A percentile compares a stretch with the other conserved stretches of the same genome.
Conservation (phyloP, 257 asterid species). For the Primulina tabacum region DNA sequence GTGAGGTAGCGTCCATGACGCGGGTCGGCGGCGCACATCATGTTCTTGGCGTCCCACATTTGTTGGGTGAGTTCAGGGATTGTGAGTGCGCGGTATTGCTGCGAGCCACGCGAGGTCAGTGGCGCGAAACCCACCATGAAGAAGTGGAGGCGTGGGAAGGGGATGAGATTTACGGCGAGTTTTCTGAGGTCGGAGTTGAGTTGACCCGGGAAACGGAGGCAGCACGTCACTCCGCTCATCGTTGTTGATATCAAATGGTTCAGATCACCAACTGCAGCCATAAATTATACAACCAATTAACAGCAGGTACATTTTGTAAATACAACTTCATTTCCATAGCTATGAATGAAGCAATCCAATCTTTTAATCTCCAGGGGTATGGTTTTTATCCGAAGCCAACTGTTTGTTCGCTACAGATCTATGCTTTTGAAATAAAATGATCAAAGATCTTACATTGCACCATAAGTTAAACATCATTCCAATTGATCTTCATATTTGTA, state of each 20-base stretch:
- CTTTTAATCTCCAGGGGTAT: neutral
- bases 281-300: neutral
- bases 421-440: neutral
- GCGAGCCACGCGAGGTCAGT: slow-evolving; percentile 63
- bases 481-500: neutral
- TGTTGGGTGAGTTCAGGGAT: slow-evolving; percentile 75
- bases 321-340: too few relatives aligned
- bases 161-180: slow-evolving; percentile 69
- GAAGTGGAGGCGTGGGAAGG: slow-evolving; percentile 72
- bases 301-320: too few relatives aligned
- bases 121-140: slow-evolving; percentile 82
- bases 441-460: neutral
- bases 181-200: slow-evolving; percentile 71
- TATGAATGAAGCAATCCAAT: too few relatives aligned
- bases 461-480: neutral
- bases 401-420: neutral
- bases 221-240: slow-evolving; percentile 75
- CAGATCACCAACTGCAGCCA: slow-evolving; percentile 66
- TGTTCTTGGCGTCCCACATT: slow-evolving; percentile 80
- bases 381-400: neutral
- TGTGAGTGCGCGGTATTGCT: slow-evolving; percentile 67
- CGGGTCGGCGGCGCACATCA: slow-evolving; percentile 82
- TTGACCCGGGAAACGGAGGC: slow-evolving; percentile 74
- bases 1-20: slow-evolving; percentile 77
- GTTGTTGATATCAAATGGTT: slow-evolving; percentile 72